Evolutionary conservation across 768 basidiomycete species (phyloP).

Genomic region (Pisolithus orientalis): DNA sequence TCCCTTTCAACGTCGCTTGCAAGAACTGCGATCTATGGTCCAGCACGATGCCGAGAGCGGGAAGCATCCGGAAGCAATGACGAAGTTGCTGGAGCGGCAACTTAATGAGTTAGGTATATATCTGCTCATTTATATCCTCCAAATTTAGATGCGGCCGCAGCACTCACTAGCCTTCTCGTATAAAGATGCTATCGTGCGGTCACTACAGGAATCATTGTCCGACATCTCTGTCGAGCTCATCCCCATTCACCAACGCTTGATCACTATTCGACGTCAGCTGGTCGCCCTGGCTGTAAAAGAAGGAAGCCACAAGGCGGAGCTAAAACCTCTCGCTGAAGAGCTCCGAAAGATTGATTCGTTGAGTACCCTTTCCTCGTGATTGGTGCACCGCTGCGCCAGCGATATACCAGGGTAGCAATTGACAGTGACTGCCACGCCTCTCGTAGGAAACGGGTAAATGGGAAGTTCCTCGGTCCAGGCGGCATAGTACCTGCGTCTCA

Average conservation of each 20-base stretch:
- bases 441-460: constrained; percentile 83
- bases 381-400: constrained; percentile 4
- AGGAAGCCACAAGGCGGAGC: constrained; percentile 76
- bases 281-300: constrained; percentile 85
- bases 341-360: constrained; percentile 94
- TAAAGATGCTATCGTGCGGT: constrained; percentile 67
- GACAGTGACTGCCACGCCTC: background rate
- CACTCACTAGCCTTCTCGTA: background rate
- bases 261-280: constrained; percentile 83
- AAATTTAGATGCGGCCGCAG: constrained; percentile 4
- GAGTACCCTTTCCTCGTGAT: constrained; percentile 43
- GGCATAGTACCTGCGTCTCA: constrained; percentile 89
- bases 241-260: constrained; percentile 84
- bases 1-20: constrained; percentile 79
- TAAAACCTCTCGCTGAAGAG: constrained; percentile 88
- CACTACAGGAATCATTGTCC: constrained; percentile 78
- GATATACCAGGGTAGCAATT: constrained; percentile 13
- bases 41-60: constrained; percentile 74
- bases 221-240: constrained; percentile 86
- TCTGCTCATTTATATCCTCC: constrained; percentile 2
- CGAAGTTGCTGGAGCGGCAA: constrained; percentile 84
- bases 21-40: constrained; percentile 80
- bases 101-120: constrained; percentile 85
- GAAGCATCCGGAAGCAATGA: constrained; percentile 82
- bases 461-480: constrained; percentile 89